A percentile compares a stretch with the other conserved stretches of the same genome.
These are phyloP conservation scores for Aspergillus sp. DNA, from an alignment of 2,329 filamentous ascomycete genomes.

Conservation along the genomic window DNA sequence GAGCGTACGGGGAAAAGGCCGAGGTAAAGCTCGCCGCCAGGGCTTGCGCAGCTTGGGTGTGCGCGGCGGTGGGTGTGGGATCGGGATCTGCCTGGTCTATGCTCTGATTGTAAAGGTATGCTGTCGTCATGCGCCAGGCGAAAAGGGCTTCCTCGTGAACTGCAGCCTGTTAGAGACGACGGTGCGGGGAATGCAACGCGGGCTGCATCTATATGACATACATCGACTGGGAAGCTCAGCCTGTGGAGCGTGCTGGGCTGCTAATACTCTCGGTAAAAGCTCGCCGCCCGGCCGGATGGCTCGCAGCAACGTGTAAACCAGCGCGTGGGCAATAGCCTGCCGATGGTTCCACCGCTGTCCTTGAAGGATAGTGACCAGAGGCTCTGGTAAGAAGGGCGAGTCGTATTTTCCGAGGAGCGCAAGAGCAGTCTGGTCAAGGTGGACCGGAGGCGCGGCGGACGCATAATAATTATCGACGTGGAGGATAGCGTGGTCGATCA, in stretches of 20 bases:
- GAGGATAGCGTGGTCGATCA: conserved; percentile 34
- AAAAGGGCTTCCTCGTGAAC: conserved; percentile 18
- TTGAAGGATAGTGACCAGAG: conserved; percentile 16
- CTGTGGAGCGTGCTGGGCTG: conserved; percentile 11
- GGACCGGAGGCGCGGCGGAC: background rate
- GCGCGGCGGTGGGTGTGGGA: background rate
- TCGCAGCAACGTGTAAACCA: conserved; percentile 17
- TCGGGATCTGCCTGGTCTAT: conserved; percentile 1
- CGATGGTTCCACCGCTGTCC: conserved; percentile 7
- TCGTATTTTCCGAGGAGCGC: conserved; percentile 16
- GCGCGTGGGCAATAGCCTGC: conserved; percentile 21
- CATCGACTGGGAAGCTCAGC: background rate
- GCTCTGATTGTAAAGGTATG: conserved; percentile 15
- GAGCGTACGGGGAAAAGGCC: conserved; percentile 21
- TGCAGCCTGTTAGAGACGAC: conserved; percentile 1
- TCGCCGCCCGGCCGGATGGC: conserved; percentile 16
- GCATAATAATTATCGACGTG: conserved; percentile 40
- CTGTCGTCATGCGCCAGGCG: conserved; percentile 30
- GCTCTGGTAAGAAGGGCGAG: conserved; percentile 17
- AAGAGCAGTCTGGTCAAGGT: background rate
- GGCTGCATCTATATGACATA: background rate
- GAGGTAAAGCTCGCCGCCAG: conserved; percentile 16
- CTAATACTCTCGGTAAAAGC: background rate
- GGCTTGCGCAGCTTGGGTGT: background rate
- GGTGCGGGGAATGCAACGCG: background rate